A percentile compares a stretch with the other conserved stretches of the same genome.
Conservation (phyloP, 306 rosid species). For the Leucaena leucocephala region DNA sequence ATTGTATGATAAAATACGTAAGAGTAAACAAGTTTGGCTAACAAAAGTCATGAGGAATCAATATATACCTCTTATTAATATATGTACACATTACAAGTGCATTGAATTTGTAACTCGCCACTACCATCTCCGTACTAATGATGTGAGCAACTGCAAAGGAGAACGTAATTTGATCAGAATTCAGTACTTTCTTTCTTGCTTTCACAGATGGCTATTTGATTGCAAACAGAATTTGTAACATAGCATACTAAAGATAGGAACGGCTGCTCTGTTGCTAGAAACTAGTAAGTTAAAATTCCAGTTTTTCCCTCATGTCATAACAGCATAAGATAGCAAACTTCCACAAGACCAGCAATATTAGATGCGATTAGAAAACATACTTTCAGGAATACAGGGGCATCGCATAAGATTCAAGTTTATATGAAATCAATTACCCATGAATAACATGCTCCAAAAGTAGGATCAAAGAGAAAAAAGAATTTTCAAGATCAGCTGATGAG, state of each 20-base stretch:
- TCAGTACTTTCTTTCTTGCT: constrained; percentile 20
- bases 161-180: constrained; percentile 31
- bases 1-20: constrained; percentile 1
- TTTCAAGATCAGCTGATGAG: constrained; percentile 1
- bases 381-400: constrained; percentile 13
- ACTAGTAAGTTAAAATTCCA: neutral
- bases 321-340: neutral
- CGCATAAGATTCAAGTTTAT: neutral
- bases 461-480: neutral
- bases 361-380: constrained; percentile 11
- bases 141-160: constrained; percentile 80
- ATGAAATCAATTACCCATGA: neutral
- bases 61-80: constrained; percentile 31
- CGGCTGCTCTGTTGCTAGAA: neutral
- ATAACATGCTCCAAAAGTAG: constrained; percentile 4
- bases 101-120: constrained; percentile 19
- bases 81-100: constrained; percentile 23
- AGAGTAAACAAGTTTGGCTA: neutral
- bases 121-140: constrained; percentile 92
- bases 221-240: neutral
- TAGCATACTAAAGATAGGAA: constrained; percentile 6
- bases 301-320: neutral
- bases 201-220: constrained; percentile 7
- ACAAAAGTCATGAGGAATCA: constrained; percentile 23
- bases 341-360: neutral